Evolutionary conservation across 768 basidiomycete species (phyloP).

Genomic region (Fomitopsis serialis): DNA sequence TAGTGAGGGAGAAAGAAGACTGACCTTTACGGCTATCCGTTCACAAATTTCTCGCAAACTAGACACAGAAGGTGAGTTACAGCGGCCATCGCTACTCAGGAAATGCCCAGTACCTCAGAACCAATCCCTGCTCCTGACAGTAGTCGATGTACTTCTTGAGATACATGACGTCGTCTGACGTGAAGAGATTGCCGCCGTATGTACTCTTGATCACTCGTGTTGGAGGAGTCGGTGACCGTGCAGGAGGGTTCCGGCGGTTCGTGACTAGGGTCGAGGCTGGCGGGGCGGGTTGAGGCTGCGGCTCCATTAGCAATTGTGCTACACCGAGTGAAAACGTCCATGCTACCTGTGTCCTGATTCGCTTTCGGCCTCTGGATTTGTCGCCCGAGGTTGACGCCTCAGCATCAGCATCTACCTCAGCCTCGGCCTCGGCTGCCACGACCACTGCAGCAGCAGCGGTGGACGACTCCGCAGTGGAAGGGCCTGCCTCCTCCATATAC

Average conservation of each 20-base stretch:
- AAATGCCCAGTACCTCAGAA: slow-evolving; percentile 50
- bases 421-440: not conserved
- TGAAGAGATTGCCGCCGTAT: slow-evolving; percentile 85
- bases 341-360: slow-evolving; percentile 52
- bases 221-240: slow-evolving; percentile 81
- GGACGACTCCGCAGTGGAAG: slow-evolving; percentile 40
- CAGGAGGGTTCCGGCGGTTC: slow-evolving; percentile 59
- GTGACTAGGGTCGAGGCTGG: slow-evolving; percentile 62
- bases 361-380: slow-evolving; percentile 63
- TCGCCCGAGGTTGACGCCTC: slow-evolving; percentile 26
- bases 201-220: slow-evolving; percentile 82
- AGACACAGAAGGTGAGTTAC: not conserved
- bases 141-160: slow-evolving; percentile 88
- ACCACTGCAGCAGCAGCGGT: too few relatives aligned
- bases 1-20: slow-evolving; percentile 7
- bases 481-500: slow-evolving; percentile 50
- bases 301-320: slow-evolving; percentile 2
- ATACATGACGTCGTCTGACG: slow-evolving; percentile 76
- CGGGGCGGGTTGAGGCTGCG: slow-evolving; percentile 56
- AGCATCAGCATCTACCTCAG: not conserved
- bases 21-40: slow-evolving; percentile 75
- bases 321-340: slow-evolving; percentile 5
- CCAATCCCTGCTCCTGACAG: slow-evolving; percentile 82
- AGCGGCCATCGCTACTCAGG: not conserved
- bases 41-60: slow-evolving; percentile 84